Evolutionary conservation across 2,329 filamentous ascomycete species (phyloP), one percentile per base, ranked within the genome.

Genomic region (Cryphonectria japonica): DNA sequence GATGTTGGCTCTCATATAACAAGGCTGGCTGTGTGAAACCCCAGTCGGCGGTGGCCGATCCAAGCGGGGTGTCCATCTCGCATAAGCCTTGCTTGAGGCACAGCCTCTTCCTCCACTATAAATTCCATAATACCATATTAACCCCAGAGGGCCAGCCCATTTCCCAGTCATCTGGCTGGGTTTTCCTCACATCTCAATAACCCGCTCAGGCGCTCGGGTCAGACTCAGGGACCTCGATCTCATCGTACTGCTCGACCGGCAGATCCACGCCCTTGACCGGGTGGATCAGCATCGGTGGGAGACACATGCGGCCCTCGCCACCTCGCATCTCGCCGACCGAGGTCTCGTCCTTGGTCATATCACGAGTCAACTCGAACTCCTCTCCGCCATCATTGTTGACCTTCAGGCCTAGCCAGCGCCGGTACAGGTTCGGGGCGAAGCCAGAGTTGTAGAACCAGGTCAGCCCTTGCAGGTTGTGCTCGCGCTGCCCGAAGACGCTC

Each of bases 381-480:
- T 94, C 92, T 34, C 93, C 93, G 14, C 92, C 92, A 69, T 93
- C 91, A 75, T 93, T 92, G 78, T 93, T 90, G 50, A 95, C 91
- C 74, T 88, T 89, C 77, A 95, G 89, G 1, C 94, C 95, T 50
- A 97, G 82, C 95, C 95, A 98, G 72, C 94, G 86, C 66, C 89
- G 87, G 84, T 96, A 98, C 77, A 98, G 77, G 74, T 93, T 93
- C 2, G 90, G 88, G 8, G 93, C 90, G 78, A 97, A 97, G 1
- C 90, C 89, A 0, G 92, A 92, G 75, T 94, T 93, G 81, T 97
- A 98, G 81, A 96, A 98, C 94, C 94, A 98, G 29, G 91, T 94
- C 77, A 94, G 89, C 0, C 95, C 94, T 68, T 87, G 86, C 78
- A 98, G 91, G 80, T 98, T 97, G 80, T 96, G 93, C 82, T 98